Conservation (phyloP, 2,329 filamentous ascomycete species). For the Lecanicillium sp. region DNA sequence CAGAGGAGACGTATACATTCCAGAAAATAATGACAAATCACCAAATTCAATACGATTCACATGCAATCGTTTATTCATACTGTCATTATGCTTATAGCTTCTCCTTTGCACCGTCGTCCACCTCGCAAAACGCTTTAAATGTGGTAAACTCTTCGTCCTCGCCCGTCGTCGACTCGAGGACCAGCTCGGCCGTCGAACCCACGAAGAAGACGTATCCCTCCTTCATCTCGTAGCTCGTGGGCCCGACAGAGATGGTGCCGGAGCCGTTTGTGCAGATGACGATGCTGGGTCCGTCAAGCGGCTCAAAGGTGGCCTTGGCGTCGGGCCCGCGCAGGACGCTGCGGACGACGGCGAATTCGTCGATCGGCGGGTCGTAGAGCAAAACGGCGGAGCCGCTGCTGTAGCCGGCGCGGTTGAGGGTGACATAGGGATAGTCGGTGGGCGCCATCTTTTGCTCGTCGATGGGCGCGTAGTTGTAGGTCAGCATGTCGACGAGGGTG, state of each 20-base stretch:
- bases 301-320: conserved; percentile 82
- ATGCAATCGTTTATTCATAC: conserved; percentile 1
- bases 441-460: conserved; percentile 91
- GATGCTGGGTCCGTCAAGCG: conserved; percentile 82
- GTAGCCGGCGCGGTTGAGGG: conserved; percentile 76
- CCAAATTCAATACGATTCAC: too few species aligned
- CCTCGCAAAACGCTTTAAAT: conserved; percentile 92
- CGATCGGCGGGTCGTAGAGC: conserved; percentile 92
- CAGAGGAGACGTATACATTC: neutral
- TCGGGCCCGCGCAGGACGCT: conserved; percentile 64
- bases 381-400: conserved; percentile 64
- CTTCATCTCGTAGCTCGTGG: conserved; percentile 68
- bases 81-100: conserved; percentile 21
- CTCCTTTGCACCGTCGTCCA: conserved; percentile 42
- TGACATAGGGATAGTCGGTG: conserved; percentile 76
- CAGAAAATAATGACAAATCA: neutral
- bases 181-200: conserved; percentile 77
- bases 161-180: conserved; percentile 61
- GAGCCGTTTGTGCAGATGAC: conserved; percentile 81
- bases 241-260: conserved; percentile 79
- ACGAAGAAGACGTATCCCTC: conserved; percentile 77
- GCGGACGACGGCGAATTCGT: conserved; percentile 88
- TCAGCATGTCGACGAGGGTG: conserved; percentile 85
- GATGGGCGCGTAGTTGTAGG: conserved; percentile 92
- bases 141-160: conserved; percentile 65